Evolutionary conservation across 768 basidiomycete species (phyloP).

Genomic region (Fomitopsis serialis): DNA sequence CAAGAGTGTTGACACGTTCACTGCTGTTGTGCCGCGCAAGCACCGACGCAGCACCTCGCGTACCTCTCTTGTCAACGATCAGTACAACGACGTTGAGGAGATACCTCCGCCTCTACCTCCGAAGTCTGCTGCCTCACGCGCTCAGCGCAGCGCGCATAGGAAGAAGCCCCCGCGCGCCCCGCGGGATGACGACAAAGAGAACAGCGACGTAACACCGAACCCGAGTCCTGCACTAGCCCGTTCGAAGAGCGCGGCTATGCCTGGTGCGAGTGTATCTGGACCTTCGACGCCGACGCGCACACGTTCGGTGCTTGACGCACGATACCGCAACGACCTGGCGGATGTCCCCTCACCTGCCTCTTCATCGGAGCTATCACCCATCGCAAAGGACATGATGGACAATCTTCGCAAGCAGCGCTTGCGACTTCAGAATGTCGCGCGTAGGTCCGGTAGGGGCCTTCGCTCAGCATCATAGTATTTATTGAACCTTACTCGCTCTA

Average conservation of each 20-base stretch:
- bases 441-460: background rate
- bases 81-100: conserved; percentile 1
- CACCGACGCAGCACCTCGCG: conserved; percentile 11
- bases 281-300: conserved; percentile 41
- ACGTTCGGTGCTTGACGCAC: conserved; percentile 31
- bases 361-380: conserved; percentile 70
- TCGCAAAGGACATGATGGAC: conserved; percentile 63
- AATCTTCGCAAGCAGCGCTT: conserved; percentile 42
- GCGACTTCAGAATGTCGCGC: background rate
- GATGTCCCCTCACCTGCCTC: conserved; percentile 54
- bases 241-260: background rate
- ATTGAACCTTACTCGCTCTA: too few species aligned
- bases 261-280: conserved; percentile 5
- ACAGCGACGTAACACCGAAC: conserved; percentile 9
- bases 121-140: background rate
- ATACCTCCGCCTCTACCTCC: background rate
- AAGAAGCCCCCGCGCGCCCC: conserved; percentile 7
- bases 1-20: conserved; percentile 19
- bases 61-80: conserved; percentile 4
- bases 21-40: conserved; percentile 27
- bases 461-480: background rate
- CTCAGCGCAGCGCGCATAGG: conserved; percentile 2
- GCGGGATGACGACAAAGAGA: conserved; percentile 17
- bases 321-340: conserved; percentile 12
- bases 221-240: background rate